Conservation (phyloP, 306 rosid species). For the Ormosia semicastrata region DNA sequence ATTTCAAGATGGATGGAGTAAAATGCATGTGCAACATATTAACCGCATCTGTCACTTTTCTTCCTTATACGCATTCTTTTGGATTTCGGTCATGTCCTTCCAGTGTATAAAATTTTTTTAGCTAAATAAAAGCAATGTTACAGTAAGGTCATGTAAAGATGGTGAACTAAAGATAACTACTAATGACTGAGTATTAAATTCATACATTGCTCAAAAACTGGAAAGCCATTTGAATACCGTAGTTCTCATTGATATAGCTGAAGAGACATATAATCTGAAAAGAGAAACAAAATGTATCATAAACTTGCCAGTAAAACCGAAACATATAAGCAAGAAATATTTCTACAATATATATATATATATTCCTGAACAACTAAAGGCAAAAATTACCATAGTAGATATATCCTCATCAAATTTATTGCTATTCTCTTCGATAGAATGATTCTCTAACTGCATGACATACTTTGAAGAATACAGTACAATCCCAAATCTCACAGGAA, state of each 20-base stretch:
- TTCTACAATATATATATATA: background rate
- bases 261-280: conserved; percentile 82
- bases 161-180: background rate
- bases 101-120: background rate
- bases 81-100: conserved; percentile 20
- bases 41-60: conserved; percentile 9
- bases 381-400: conserved; percentile 63
- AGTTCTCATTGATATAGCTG: conserved; percentile 75
- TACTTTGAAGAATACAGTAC: conserved; percentile 78
- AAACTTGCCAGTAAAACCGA: conserved; percentile 1
- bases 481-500: conserved; percentile 89
- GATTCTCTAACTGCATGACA: conserved; percentile 50
- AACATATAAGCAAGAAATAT: too few species aligned
- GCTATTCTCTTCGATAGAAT: conserved; percentile 38
- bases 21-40: conserved; percentile 8
- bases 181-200: background rate
- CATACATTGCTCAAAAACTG: conserved; percentile 89
- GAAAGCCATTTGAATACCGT: conserved; percentile 72
- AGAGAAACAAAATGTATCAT: conserved; percentile 31
- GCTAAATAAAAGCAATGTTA: conserved; percentile 11
- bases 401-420: conserved; percentile 57
- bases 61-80: conserved; percentile 1
- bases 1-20: background rate
- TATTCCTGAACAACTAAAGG: background rate
- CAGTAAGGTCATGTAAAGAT: conserved; percentile 16